Evolutionary conservation across 768 basidiomycete species (phyloP).

Genomic region (Suillus americanus): DNA sequence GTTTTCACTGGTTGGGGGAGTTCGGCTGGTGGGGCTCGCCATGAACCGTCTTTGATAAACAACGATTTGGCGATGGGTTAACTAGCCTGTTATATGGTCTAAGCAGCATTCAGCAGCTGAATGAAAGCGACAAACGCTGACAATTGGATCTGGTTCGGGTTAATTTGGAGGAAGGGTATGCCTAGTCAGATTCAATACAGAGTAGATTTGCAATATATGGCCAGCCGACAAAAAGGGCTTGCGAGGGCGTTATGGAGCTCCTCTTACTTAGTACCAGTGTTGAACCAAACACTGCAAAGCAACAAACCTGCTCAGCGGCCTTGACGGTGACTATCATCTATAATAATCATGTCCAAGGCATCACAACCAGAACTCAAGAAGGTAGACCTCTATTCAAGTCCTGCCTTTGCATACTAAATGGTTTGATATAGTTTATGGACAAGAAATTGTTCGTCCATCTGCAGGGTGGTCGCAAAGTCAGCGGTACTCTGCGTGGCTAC

Average conservation of each 20-base stretch:
- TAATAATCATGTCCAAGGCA: constrained; percentile 77
- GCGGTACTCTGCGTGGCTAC: constrained; percentile 92
- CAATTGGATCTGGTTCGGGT: neutral
- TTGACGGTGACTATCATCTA: constrained; percentile 7
- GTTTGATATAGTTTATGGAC: constrained; percentile 85
- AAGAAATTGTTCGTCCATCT: constrained; percentile 93
- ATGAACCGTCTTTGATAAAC: constrained; percentile 27
- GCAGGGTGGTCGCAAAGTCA: constrained; percentile 94
- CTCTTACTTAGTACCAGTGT: constrained; percentile 6
- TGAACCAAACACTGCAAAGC: constrained; percentile 35
- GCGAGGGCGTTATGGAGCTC: neutral
- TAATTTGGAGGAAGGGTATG: neutral
- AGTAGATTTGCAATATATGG: constrained; percentile 1
- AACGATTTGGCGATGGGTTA: neutral
- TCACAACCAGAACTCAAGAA: constrained; percentile 98
- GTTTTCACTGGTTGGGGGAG: constrained; percentile 26
- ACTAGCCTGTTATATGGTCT: neutral
- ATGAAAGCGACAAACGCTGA: neutral
- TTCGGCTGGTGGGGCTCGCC: constrained; percentile 41
- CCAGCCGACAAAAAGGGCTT: neutral
- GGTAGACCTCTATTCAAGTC: constrained; percentile 43
- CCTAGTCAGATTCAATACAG: neutral
- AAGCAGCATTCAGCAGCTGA: neutral
- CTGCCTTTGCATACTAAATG: constrained; percentile 1
- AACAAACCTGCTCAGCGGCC: constrained; percentile 10